Percentiles rank a stretch among this genome's conserved stretches.
Evolutionary conservation across 257 asterid genomes (phyloP).

Genomic region (Asclepias syriaca): DNA sequence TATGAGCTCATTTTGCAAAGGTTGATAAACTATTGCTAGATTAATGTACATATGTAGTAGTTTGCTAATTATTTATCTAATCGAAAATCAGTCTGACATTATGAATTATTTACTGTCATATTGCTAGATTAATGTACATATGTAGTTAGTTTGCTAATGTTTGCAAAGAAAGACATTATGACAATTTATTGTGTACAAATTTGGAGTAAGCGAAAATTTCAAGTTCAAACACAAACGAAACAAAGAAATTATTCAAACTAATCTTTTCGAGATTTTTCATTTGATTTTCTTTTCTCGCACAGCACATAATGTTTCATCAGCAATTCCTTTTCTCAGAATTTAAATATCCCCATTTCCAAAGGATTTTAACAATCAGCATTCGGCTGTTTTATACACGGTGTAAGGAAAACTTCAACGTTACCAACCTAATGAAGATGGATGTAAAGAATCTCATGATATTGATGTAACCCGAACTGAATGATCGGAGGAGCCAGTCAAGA

Average conservation of each 20-base stretch:
- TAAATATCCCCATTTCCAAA: background rate
- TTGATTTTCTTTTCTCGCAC: background rate
- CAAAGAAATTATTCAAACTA: background rate
- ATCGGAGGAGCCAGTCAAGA: slow-evolving; percentile 90
- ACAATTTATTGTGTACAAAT: background rate
- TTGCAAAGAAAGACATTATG: no score
- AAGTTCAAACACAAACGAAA: background rate
- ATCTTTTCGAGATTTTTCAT: background rate
- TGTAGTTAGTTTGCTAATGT: background rate
- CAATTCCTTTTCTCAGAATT: background rate
- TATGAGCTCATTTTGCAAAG: background rate
- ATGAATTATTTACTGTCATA: no score
- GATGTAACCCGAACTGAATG: slow-evolving; percentile 81
- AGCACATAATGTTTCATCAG: background rate
- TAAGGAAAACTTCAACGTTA: background rate
- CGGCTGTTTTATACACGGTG: background rate
- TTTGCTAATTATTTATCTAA: background rate
- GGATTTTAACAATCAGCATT: background rate
- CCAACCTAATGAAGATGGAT: background rate
- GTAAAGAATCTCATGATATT: slow-evolving; percentile 27
- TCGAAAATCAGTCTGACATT: no score
- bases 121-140: background rate
- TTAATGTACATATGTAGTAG: background rate
- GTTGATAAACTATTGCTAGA: background rate
- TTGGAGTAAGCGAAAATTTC: background rate